Conservation (phyloP, 768 basidiomycete genomes). For the Lactarius vividus region DNA sequence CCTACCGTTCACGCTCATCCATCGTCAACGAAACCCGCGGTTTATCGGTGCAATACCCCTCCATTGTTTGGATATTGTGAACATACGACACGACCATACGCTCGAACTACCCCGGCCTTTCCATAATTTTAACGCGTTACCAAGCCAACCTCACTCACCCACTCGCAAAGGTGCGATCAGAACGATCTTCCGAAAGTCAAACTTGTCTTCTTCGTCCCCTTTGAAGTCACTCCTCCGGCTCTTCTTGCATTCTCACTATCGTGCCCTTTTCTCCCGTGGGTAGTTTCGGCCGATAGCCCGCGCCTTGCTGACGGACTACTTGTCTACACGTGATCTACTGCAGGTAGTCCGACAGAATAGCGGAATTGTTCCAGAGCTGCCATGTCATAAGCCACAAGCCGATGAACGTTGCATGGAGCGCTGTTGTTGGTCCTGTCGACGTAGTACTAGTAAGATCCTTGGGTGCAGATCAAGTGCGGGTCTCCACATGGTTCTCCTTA, state of each 20-base stretch:
- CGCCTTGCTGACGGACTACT: neutral
- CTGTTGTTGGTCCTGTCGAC: neutral
- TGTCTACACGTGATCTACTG: neutral
- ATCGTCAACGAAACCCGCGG: slow-evolving; percentile 14
- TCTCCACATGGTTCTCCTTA: neutral
- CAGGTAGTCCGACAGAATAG: slow-evolving; percentile 2
- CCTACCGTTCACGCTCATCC: neutral
- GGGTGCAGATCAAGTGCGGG: neutral
- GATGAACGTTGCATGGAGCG: neutral
- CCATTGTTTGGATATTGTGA: neutral
- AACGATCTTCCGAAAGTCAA: slow-evolving; percentile 6
- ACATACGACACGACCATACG: neutral
- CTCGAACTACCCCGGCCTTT: neutral
- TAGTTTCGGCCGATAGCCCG: neutral
- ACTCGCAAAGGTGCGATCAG: neutral
- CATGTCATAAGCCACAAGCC: slow-evolving; percentile 11
- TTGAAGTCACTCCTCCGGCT: neutral
- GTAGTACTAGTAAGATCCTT: slow-evolving; percentile 2
- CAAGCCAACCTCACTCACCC: slow-evolving; percentile 7
- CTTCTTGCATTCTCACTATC: neutral
- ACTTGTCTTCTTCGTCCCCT: neutral
- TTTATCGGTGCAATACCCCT: neutral
- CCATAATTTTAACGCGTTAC: slow-evolving; percentile 6
- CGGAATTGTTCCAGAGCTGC: slow-evolving; percentile 9
- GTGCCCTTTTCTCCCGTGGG: too few relatives aligned